These are phyloP conservation scores for Acorus gramineus DNA, from an alignment of 106 monocot species.

Conservation along the genomic window DNA sequence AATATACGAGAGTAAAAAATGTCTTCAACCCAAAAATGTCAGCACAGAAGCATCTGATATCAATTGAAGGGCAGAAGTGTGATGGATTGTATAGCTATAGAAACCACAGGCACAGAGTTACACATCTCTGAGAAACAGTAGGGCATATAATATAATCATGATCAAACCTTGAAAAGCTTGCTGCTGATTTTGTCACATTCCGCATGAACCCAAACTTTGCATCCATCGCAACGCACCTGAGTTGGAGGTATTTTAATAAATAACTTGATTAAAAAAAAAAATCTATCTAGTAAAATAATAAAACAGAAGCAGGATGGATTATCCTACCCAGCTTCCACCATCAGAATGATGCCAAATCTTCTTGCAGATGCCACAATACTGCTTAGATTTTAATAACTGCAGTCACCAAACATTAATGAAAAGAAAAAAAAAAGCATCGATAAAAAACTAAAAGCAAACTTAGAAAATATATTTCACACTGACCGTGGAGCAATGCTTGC, in stretches of 20 bases:
- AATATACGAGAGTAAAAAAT: too few species aligned
- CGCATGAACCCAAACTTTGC: conserved; percentile 90
- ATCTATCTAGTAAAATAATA: too few species aligned
- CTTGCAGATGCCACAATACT: conserved; percentile 96
- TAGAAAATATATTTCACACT: neutral
- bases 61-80: too few species aligned
- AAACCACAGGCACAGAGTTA: too few species aligned
- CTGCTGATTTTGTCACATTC: conserved; percentile 62
- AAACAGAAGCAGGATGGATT: neutral
- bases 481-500: conserved; percentile 77
- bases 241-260: neutral
- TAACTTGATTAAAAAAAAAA: too few species aligned
- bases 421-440: neutral
- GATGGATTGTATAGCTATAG: too few species aligned
- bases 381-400: conserved; percentile 72
- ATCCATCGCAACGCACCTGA: conserved; percentile 81
- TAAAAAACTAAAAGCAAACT: neutral
- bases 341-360: conserved; percentile 87
- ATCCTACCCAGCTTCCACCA: conserved; percentile 74
- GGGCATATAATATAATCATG: neutral
- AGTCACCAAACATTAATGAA: neutral
- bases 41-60: neutral
- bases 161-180: conserved; percentile 42
- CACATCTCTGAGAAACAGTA: too few species aligned
- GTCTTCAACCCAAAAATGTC: neutral